Evolutionary conservation across 2,329 filamentous ascomycete species (phyloP), one percentile per base, ranked within the genome.

Genomic region (Aspergillus versicolor): DNA sequence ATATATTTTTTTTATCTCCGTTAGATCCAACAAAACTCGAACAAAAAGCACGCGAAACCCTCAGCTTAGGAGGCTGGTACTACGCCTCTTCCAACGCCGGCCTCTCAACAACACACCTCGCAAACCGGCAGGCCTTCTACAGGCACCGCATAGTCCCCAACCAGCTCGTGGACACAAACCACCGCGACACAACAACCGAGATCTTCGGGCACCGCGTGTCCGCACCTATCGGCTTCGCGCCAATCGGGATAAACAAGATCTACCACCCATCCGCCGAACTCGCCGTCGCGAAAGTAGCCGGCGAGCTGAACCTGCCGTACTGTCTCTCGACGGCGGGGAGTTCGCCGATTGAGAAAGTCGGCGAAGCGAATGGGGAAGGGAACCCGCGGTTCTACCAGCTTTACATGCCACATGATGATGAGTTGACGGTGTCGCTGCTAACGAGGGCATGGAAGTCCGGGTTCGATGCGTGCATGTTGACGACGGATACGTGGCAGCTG

Each of bases 211-310:
- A 87, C 68, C 77, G 78, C 48, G 80, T 84, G 13, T 75, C 79
- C 2, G 84, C 84, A 0, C 85, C 85, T 0, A 82, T 88, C 50
- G 84, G 83, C n/a, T 85, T 88, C 64, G 82, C 85, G 0, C 84
- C 85, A 0, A 81, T 88, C 27, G 85, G 85, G 4, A 87, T 88
- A 63, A 87, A 88, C 73, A 82, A 82, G 60, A 88, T 88, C 63
- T 88, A 87, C 72, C 79, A 88, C 63, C 77, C 79, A 0, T 67
- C 72, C 0, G 85, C 82, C 40, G 86, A 88, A 65, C 67, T 85
- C 0, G 79, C 83, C 0, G 84, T 87, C 1, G 84, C 85, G 9
- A 81, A 79, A 56, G 83, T 84, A 0, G 84, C 84, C 0, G 77
- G 78, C n/a, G 82, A 86, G 61, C 71, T 87, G 3, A 81, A 82